Conservation (phyloP, 2,329 filamentous ascomycete genomes). For the Talaromyces sp. region DNA sequence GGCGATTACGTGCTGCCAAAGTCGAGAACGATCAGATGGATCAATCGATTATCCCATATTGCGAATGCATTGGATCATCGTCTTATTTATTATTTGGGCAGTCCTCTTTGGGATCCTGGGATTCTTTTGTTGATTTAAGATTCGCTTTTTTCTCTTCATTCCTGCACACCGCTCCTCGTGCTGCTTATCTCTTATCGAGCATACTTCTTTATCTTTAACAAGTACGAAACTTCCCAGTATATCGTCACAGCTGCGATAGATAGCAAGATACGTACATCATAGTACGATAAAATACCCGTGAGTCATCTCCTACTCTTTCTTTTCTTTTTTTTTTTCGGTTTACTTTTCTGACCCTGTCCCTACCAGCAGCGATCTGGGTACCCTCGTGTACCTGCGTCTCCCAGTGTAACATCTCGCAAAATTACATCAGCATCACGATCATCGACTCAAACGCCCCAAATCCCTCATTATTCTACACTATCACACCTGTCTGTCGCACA, state of each 20-base stretch:
- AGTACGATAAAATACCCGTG: not conserved
- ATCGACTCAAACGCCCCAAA: not conserved
- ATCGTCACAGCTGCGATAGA: not conserved
- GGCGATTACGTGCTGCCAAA: not conserved
- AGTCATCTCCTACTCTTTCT: not conserved
- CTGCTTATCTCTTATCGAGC: not conserved
- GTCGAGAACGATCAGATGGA: not conserved
- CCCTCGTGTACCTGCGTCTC: constrained; percentile 10
- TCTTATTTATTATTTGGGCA: not conserved
- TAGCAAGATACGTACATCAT: not conserved
- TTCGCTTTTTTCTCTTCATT: not conserved
- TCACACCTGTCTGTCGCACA: not conserved
- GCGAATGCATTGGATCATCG: not conserved
- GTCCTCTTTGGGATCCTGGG: not conserved
- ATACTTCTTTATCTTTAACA: not conserved
- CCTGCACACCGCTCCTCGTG: not conserved
- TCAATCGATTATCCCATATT: not conserved
- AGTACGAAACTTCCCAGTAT: not conserved
- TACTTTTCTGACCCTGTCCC: not conserved
- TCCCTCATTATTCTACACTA: not conserved
- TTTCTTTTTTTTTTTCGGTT: not conserved
- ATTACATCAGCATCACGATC: constrained; percentile 8
- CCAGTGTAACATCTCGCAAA: not conserved
- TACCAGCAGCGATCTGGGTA: not conserved
- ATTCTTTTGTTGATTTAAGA: not conserved